Evolutionary conservation across 2,329 filamentous ascomycete genomes (phyloP), one percentile per base, ranked within the genome.

Genomic region (Colletotrichum truncatum): DNA sequence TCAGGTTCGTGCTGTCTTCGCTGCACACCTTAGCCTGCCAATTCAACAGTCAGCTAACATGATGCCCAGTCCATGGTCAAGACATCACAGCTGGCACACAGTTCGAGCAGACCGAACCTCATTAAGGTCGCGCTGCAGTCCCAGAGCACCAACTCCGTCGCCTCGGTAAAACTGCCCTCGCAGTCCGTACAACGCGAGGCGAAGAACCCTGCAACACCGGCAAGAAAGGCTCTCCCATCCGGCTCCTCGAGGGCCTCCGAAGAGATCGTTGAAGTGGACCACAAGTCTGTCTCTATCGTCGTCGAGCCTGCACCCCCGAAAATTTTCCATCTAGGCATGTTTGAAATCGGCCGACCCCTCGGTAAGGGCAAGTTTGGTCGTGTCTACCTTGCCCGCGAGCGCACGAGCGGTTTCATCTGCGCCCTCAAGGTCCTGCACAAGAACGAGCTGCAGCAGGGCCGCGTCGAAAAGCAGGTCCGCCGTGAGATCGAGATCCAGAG

Each of bases 401-500:
- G 92, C 63, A 88, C 85, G 45, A 92, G 88, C 25, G 91, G 91
- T 67, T 97, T 94, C 79, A 91, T 97, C 68, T 97, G 93, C 79
- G 93, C 92, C 1, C 85, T 97, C 66, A 97, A 97, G 78, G 92
- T 95, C 49, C 84, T 95, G 49, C 92, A 96, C 85, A 97, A 96
- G 81, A 89, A 86, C 68, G 93, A 96, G 78, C 81, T 96, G 65
- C 89, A 93, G 74, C 89, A 93, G 70, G 92, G 92, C 59, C 78
- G 82, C 61, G 92, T 96, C 45, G 93, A 97, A 81, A 94, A 93
- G 82, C 93, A 96, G 80, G 91, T 96, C 59, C 89, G 93, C 30
- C 89, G 93, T 72, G 93, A 97, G 78, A 94, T 97, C 68, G 93
- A 97, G 77, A 97, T 97, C 73, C 93, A 97, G 79, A 93, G 90